Evolutionary conservation across 228 moss, liverwort and hornwort species (phyloP), one percentile per base, ranked within the genome.

Genomic region (Sphagnum fallax): DNA sequence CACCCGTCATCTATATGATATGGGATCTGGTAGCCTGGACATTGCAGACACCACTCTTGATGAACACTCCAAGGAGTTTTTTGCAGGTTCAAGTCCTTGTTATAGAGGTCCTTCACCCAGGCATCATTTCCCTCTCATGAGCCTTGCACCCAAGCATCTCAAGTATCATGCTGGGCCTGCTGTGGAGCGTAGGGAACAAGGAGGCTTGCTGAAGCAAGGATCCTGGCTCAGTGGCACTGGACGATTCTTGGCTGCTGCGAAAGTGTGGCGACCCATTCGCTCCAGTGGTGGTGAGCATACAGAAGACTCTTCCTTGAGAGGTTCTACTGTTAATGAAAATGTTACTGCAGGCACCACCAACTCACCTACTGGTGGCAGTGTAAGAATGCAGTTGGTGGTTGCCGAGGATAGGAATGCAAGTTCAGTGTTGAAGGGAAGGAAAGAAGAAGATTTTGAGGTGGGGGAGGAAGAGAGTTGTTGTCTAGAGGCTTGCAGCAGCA

Each of bases 201-300:
- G 70, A 6, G 75, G 71, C 73, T 18, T 66, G 2, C 5, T 73
- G 0, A 97, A 86, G 61, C 85, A 85, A 50, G 58, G 73, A 53
- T 73, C 62, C 9, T 91, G 83, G 87, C 83, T 72, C 52, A 16
- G 67, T 61, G 64, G 79, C 73, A 58, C 74, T 5, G 58, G 81
- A 60, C 82, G 77, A 59, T 80, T 76, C 49, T 13, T 32, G 32
- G 32, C 74, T 5, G 67, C 83, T 68, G 82, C 86, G 67, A 93
- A 93, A 74, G 88, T 97, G 48, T 97, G 93, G 93, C 87, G 93
- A 60, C 78, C 87, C 67, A 12, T 93, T 0, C 84, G 60, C 60
- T 64, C 73, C 4, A 79, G 67, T 12, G 51, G 49, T 65, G 77
- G 49, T 65, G 76, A 91, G 4, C 82, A 63, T 68, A 16, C 52